phyloP scores from a whole-genome alignment of 345 rosid species.

The Eucalyptus sideroxylon region DNA sequence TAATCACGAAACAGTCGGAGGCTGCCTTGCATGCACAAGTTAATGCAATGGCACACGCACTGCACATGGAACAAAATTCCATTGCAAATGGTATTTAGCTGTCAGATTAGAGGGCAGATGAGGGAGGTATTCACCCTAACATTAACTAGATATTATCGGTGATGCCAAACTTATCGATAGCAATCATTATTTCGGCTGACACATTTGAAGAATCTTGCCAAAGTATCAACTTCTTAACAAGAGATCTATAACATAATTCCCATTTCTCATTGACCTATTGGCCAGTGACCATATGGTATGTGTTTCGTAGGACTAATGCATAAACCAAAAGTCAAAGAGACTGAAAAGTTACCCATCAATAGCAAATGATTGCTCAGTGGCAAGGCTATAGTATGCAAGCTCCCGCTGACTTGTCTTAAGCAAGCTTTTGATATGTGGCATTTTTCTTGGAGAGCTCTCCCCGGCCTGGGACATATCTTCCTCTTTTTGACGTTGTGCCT shows the following conservation, averaged over 20 bases:
- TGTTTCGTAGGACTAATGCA: neutral
- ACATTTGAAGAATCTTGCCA: neutral
- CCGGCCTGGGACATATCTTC: neutral
- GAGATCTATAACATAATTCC: neutral
- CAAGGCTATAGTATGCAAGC: neutral
- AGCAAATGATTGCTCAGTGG: neutral
- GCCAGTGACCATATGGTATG: neutral
- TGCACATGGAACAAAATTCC: neutral
- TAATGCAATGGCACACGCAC: neutral
- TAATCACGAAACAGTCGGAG: neutral
- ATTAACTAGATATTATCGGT: neutral
- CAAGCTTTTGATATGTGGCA: neutral
- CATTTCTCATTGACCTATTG: neutral
- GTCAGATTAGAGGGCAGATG: neutral
- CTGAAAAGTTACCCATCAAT: neutral
- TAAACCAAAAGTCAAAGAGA: neutral
- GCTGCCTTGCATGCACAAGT: neutral
- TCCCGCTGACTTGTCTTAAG: neutral
- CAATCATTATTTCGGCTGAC: neutral
- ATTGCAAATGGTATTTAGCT: neutral
- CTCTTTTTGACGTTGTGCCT: neutral
- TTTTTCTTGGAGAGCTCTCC: neutral
- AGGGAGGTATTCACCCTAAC: neutral
- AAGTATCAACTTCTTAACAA: neutral
- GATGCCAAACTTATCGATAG: neutral